A percentile compares a stretch with the other conserved stretches of the same genome.
Evolutionary conservation across 805 yeast genomes (phyloP).

Genomic region (Candida cerambycidarum): DNA sequence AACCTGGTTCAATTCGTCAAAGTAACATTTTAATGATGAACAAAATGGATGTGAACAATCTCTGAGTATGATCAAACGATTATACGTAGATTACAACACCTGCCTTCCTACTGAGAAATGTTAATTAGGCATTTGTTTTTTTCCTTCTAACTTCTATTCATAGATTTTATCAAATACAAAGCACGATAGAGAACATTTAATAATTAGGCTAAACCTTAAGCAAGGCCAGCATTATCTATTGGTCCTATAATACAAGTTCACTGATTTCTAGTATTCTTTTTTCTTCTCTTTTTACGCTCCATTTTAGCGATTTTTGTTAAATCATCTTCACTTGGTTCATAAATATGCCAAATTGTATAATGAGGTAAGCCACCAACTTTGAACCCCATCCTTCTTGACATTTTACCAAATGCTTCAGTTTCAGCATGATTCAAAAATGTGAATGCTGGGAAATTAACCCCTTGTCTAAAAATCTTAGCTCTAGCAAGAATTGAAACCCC

Average conservation of each 20-base stretch:
- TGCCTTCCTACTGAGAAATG: constrained; percentile 49
- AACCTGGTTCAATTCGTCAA: constrained; percentile 5
- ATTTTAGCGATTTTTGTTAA: constrained; percentile 63
- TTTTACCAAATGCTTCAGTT: constrained; percentile 83
- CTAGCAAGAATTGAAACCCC: constrained; percentile 80
- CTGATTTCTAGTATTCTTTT: constrained; percentile 14
- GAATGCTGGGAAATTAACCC: constrained; percentile 83
- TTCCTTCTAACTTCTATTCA: no score
- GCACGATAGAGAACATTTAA: no score
- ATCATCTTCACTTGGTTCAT: constrained; percentile 87
- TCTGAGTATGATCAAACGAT: constrained; percentile 45
- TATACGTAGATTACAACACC: constrained; percentile 43
- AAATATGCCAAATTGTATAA: constrained; percentile 87
- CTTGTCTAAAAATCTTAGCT: constrained; percentile 72
- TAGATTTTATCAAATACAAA: no score
- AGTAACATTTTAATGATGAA: constrained; percentile 36
- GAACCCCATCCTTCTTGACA: constrained; percentile 77
- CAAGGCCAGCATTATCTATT: constrained; percentile 3
- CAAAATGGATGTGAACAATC: constrained; percentile 52
- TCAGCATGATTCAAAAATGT: constrained; percentile 85
- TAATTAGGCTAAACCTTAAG: no score
- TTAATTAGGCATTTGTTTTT: constrained; percentile 3
- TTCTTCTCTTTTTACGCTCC: constrained; percentile 64
- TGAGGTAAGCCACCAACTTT: constrained; percentile 87
- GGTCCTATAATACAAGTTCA: constrained; percentile 9